Conservation (phyloP, 2,329 filamentous ascomycete species). For the Xylaria digitata region DNA sequence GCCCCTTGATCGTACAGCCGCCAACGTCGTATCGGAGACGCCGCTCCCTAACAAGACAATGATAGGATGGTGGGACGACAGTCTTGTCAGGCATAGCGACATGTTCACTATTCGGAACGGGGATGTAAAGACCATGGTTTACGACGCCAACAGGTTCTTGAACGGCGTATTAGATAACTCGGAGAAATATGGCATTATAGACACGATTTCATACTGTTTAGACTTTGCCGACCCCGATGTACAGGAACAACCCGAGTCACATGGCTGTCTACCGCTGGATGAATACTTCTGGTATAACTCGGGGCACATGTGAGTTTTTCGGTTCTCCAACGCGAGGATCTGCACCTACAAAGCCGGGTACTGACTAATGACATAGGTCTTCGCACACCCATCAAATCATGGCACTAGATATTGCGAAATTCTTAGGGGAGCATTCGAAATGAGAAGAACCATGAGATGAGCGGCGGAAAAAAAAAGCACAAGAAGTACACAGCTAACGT, state of each 20-base stretch:
- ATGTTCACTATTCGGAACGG: conserved; percentile 48
- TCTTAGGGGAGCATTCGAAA: conserved; percentile 33
- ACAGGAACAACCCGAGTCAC: conserved; percentile 40
- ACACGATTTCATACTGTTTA: conserved; percentile 47
- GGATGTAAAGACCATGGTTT: conserved; percentile 43
- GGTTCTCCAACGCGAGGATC: background rate
- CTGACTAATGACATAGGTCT: conserved; percentile 26
- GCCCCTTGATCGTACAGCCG: conserved; percentile 59
- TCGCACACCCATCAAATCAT: conserved; percentile 39
- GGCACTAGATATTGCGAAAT: conserved; percentile 31
- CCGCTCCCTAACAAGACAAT: conserved; percentile 59
- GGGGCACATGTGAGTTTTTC: conserved; percentile 45
- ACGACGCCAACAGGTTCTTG: conserved; percentile 50
- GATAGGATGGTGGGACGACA: conserved; percentile 57
- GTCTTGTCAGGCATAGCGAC: conserved; percentile 45
- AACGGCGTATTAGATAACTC: conserved; percentile 48
- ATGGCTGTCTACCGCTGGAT: conserved; percentile 47
- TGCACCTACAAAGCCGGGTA: background rate
- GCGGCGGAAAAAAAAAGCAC: too few species aligned
- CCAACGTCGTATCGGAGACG: conserved; percentile 49
- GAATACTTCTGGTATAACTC: conserved; percentile 51
- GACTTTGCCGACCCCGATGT: conserved; percentile 45
- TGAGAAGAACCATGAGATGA: background rate
- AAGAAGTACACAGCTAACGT: too few species aligned
- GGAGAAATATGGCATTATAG: conserved; percentile 44